Percentiles rank a stretch among this genome's conserved stretches.
Evolutionary conservation across 1,284 basidiomycete species (phyloP).

Genomic region (Trametes versicolor): DNA sequence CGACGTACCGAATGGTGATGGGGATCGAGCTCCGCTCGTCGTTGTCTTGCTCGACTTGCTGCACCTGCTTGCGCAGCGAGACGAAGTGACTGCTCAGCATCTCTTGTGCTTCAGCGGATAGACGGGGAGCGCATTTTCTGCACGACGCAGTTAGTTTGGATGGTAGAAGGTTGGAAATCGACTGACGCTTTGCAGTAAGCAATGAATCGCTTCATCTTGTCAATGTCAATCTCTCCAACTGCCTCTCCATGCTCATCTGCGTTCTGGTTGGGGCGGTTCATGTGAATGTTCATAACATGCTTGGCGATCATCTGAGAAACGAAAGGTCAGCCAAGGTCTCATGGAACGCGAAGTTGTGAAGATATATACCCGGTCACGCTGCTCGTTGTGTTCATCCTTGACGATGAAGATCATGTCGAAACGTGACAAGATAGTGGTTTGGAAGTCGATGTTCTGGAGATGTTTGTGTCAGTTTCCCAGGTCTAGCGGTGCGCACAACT

Average conservation of each 20-base stretch:
- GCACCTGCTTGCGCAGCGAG: constrained; percentile 91
- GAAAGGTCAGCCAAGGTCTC: constrained; percentile 13
- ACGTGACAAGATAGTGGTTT: constrained; percentile 97
- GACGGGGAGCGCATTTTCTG: constrained; percentile 95
- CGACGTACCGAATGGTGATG: constrained; percentile 90
- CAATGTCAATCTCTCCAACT: constrained; percentile 94
- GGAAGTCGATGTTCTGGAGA: constrained; percentile 93
- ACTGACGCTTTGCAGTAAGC: constrained; percentile 93
- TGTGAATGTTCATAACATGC: constrained; percentile 99
- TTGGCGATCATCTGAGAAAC: constrained; percentile 86
- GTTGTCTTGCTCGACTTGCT: constrained; percentile 96
- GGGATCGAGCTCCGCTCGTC: constrained; percentile 98
- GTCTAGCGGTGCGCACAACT: no score
- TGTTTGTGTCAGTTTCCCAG: constrained; percentile 2
- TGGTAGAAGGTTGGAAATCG: neutral
- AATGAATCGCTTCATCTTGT: constrained; percentile 99
- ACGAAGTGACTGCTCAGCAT: constrained; percentile 99
- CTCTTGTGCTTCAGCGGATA: constrained; percentile 94
- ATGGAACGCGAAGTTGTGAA: no score
- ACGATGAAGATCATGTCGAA: constrained; percentile 99
- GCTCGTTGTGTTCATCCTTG: constrained; percentile 97
- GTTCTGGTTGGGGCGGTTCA: constrained; percentile 85
- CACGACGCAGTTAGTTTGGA: neutral
- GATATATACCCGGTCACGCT: constrained; percentile 80
- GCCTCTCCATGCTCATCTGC: constrained; percentile 69